Evolutionary conservation across 1,139 yeast genomes (phyloP).

Genomic region (Magnusiomyces suaveolens): DNA sequence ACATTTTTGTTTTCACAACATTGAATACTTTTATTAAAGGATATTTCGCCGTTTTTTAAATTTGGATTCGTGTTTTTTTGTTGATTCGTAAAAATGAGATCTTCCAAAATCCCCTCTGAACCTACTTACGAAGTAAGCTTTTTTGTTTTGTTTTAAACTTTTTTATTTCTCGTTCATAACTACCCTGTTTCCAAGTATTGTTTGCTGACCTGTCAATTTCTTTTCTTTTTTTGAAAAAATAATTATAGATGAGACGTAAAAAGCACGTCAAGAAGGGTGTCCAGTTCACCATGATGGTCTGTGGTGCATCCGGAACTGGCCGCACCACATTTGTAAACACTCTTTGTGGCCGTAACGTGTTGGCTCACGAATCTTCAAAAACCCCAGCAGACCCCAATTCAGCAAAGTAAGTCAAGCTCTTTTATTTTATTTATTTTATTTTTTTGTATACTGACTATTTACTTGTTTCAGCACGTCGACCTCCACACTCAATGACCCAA

Average conservation of each 20-base stretch:
- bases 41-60: not conserved
- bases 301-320: conserved; percentile 68
- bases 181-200: not conserved
- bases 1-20: not conserved
- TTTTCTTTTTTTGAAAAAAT: not conserved
- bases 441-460: not conserved
- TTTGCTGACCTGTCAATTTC: not conserved
- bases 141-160: not conserved
- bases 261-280: conserved; percentile 77
- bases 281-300: conserved; percentile 67
- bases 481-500: conserved; percentile 2
- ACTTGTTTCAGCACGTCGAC: not conserved
- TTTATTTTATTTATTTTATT: not conserved
- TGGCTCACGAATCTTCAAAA: conserved; percentile 25
- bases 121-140: conserved; percentile 4
- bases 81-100: not conserved
- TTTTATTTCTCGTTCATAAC: not conserved
- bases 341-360: conserved; percentile 76
- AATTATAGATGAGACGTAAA: conserved; percentile 39
- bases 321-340: conserved; percentile 73
- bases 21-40: not conserved
- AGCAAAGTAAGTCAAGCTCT: not conserved
- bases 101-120: not conserved
- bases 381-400: not conserved
- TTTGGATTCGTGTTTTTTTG: not conserved